Evolutionary conservation across 768 basidiomycete genomes (phyloP).

Genomic region (Porphyrellus cyaneotinctus): DNA sequence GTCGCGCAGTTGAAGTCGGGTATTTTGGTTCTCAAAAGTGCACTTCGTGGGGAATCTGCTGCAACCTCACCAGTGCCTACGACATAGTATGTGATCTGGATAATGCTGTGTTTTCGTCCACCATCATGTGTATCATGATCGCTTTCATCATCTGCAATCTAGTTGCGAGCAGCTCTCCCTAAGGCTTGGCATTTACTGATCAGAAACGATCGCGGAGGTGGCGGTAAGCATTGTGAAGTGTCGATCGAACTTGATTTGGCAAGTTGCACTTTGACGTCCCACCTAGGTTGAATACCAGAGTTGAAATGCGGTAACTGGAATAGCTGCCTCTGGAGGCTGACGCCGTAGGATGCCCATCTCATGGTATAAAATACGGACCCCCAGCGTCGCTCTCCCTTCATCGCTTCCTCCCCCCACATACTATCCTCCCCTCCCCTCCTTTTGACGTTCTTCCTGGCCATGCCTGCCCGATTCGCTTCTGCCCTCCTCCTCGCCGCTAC

Average conservation of each 20-base stretch:
- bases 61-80: conserved; percentile 21
- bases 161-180: background rate
- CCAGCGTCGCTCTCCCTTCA: conserved; percentile 1
- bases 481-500: conserved; percentile 26
- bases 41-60: conserved; percentile 31
- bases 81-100: conserved; percentile 22
- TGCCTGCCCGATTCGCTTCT: conserved; percentile 23
- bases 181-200: background rate
- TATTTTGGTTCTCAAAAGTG: conserved; percentile 52
- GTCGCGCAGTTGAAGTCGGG: conserved; percentile 70
- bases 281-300: conserved; percentile 10
- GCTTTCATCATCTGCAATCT: conserved; percentile 14
- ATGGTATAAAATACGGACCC: conserved; percentile 26
- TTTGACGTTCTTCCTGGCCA: conserved; percentile 33
- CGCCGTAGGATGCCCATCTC: conserved; percentile 15
- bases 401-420: conserved; percentile 12
- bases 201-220: background rate
- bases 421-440: conserved; percentile 35
- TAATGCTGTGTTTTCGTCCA: conserved; percentile 12
- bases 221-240: conserved; percentile 5
- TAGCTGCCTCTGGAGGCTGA: conserved; percentile 25
- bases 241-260: conserved; percentile 21
- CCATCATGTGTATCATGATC: conserved; percentile 18
- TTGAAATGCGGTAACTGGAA: conserved; percentile 14
- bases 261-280: conserved; percentile 1